Conservation (phyloP, 208 protist genomes). For the Trypanosoma melophagium region DNA sequence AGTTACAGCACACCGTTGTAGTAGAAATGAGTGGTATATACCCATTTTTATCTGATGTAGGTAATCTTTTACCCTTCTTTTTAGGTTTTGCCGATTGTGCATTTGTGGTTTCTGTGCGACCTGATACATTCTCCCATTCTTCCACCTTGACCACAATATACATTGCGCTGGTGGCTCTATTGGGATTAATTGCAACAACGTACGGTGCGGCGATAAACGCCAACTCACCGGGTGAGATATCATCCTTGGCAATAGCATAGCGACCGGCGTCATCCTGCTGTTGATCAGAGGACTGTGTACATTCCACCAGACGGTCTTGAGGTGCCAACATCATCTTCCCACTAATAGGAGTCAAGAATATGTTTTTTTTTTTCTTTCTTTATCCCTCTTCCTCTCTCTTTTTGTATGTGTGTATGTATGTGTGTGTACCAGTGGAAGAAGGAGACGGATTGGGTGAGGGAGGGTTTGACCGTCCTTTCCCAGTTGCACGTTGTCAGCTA, state of each 20-base stretch:
- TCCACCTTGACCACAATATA: constrained; percentile 40
- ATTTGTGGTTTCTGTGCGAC: background rate
- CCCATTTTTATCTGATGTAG: background rate
- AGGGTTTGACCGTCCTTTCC: too few species aligned
- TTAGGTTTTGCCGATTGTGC: background rate
- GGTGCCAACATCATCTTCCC: constrained; percentile 16
- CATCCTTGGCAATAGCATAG: constrained; percentile 40
- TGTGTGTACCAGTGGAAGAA: background rate
- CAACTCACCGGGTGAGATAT: constrained; percentile 56
- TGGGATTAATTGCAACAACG: constrained; percentile 46
- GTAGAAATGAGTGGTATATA: constrained; percentile 9
- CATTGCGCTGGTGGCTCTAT: constrained; percentile 45
- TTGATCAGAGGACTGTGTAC: constrained; percentile 23
- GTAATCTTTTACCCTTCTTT: constrained; percentile 30
- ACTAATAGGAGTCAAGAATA: background rate
- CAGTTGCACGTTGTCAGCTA: too few species aligned
- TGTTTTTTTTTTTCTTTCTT: background rate
- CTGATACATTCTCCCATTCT: constrained; percentile 10
- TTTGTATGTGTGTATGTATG: background rate
- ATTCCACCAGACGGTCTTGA: constrained; percentile 32
- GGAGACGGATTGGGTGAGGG: background rate
- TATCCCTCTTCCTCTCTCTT: background rate
- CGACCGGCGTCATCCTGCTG: constrained; percentile 49
- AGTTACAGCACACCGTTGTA: constrained; percentile 44
- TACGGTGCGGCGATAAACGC: constrained; percentile 60